Base-by-base conservation (phyloP, 441 rosid species). In the Viola pubescens region DNA sequence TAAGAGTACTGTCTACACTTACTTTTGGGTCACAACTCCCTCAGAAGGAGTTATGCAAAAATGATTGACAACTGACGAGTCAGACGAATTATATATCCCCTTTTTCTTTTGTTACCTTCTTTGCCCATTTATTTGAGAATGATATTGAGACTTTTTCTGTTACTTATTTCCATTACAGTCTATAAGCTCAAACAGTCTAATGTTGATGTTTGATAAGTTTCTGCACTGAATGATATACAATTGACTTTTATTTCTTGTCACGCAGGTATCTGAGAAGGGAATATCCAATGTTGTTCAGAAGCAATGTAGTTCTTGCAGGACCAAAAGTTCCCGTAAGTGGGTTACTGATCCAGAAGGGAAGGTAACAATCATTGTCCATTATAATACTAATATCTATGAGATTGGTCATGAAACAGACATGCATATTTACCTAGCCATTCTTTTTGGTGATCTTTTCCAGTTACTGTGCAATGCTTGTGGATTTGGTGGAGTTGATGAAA, bases 201-300 rank as follows among this genome's bases (percentile, higher is more conserved):
- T 37, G 48, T 26, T 53, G 48, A n/a, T 14, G 14, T 52, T 51
- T 41, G 26, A 37, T 45, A 9, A 48, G 53, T 39, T 56, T 56
- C 26, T 54, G 2, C 10, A 39, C 6, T 0, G 44, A 53, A 65
- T 55, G 52, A 48, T 40, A 58, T 11, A 52, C 56, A 6, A 51
- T 59, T 9, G 8, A 53, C 26, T 52, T 46, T 37, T 43, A 46
- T 46, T 46, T 9, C 58, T 62, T 47, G n/a, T 8, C 19, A 56
- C 40, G 46, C 72, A 69, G 71, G 61, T 37, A 41, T 37, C 54
- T 44, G 66, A 16, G 39, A 47, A 60, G 38, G 58, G 55, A 60
- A 60, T 44, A 19, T 43, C 59, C 11, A 63, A 51, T 40, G 53
- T 13, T 58, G 61, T 52, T 26, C 56, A 52, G 52, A 69, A 55